Evolutionary conservation across 306 rosid species (phyloP).

Genomic region (Castanospermum australe): DNA sequence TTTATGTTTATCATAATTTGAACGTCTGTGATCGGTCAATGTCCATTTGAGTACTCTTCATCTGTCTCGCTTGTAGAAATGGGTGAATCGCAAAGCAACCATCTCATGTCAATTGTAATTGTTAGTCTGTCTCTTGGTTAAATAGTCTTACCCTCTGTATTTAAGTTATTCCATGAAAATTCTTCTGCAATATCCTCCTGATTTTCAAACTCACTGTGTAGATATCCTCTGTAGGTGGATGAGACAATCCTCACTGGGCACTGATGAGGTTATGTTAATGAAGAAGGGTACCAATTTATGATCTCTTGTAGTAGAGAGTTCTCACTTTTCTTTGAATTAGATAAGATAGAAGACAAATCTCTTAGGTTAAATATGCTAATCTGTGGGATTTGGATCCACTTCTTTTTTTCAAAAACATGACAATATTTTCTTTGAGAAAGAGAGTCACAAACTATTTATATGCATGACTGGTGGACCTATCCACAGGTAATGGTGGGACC

Average conservation of each 20-base stretch:
- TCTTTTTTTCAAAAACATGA: background rate
- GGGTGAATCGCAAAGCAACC: no score
- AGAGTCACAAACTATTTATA: no score
- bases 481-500: background rate
- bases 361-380: background rate
- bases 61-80: background rate
- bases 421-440: background rate
- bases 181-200: background rate
- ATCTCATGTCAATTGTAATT: background rate
- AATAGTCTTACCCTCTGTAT: background rate
- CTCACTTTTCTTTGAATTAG: background rate
- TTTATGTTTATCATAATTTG: background rate
- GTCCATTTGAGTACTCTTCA: background rate
- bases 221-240: background rate
- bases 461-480: no score
- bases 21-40: background rate
- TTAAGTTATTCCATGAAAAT: background rate
- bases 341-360: background rate
- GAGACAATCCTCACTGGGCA: background rate
- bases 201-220: background rate
- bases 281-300: background rate
- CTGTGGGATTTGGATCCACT: background rate
- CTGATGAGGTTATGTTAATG: background rate
- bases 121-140: background rate
- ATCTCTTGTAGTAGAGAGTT: background rate